phyloP scores from a whole-genome alignment of 345 rosid genomes.

The Eutrema japonicum region DNA sequence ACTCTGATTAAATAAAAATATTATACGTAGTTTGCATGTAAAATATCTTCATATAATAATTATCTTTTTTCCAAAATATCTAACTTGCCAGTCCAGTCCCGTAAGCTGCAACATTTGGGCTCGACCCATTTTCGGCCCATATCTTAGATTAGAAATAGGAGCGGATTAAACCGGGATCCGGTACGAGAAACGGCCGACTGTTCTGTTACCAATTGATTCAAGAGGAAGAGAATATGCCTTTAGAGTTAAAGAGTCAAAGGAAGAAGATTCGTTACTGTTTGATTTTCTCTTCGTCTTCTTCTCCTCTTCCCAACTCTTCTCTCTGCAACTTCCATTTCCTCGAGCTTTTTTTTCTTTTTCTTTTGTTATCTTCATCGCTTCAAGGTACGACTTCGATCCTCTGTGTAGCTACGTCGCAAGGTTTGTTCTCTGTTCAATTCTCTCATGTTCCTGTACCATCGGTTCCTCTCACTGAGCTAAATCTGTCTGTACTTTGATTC shows the following conservation, averaged over 20 bases:
- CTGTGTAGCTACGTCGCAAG: slow-evolving; percentile 1
- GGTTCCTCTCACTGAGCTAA: neutral
- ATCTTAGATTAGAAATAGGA: neutral
- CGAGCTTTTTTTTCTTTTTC: neutral
- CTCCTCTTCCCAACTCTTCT: slow-evolving; percentile 10
- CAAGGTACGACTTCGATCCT: slow-evolving; percentile 7
- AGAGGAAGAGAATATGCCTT: slow-evolving; percentile 31
- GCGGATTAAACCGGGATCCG: slow-evolving; percentile 31
- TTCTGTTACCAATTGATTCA: no score
- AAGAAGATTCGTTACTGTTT: slow-evolving; percentile 31
- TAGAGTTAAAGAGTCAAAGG: slow-evolving; percentile 9
- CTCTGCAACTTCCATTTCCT: neutral
- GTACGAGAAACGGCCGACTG: slow-evolving; percentile 24
- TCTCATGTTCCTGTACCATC: neutral
- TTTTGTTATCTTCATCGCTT: neutral
- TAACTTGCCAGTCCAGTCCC: neutral
- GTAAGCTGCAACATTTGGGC: slow-evolving; percentile 1
- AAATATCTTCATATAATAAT: no score
- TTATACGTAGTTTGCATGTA: no score
- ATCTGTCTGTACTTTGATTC: neutral
- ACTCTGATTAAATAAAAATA: neutral
- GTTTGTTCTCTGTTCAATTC: slow-evolving; percentile 29
- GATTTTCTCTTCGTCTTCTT: neutral
- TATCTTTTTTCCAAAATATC: no score
- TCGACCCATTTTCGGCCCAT: slow-evolving; percentile 12